Percentiles rank a stretch among this genome's conserved stretches.
Conservation (phyloP, 345 rosid species). For the Euclidium syriacum region DNA sequence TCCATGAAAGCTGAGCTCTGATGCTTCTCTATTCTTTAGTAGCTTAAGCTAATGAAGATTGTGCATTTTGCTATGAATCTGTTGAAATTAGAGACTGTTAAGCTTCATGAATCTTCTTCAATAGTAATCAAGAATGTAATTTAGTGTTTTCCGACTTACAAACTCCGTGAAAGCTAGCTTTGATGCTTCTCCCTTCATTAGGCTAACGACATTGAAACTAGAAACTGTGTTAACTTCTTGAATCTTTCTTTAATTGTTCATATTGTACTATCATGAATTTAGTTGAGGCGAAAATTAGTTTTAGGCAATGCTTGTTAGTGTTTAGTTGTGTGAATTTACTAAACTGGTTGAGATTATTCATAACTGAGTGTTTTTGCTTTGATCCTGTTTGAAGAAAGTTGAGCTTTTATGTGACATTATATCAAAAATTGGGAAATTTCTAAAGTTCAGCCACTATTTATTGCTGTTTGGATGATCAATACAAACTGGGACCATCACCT, state of each 20-base stretch:
- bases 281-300: not conserved
- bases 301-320: not conserved
- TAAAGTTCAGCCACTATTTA: not conserved
- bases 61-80: too few relatives aligned
- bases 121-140: not conserved
- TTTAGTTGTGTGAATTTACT: not conserved
- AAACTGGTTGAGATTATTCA: not conserved
- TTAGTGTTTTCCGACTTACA: not conserved
- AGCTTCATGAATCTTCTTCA: not conserved
- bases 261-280: not conserved
- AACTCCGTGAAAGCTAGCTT: not conserved
- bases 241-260: not conserved
- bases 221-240: not conserved
- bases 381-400: conserved; percentile 1
- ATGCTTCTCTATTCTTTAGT: too few relatives aligned
- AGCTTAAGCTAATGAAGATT: too few relatives aligned
- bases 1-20: too few relatives aligned
- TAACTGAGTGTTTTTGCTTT: not conserved
- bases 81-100: too few relatives aligned
- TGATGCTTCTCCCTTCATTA: not conserved
- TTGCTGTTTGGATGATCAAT: not conserved
- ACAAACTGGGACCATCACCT: not conserved
- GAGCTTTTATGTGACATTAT: not conserved
- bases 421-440: not conserved
- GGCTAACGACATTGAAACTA: not conserved